phyloP scores from a whole-genome alignment of 805 yeast genomes.

The Teunomyces tritomae region DNA sequence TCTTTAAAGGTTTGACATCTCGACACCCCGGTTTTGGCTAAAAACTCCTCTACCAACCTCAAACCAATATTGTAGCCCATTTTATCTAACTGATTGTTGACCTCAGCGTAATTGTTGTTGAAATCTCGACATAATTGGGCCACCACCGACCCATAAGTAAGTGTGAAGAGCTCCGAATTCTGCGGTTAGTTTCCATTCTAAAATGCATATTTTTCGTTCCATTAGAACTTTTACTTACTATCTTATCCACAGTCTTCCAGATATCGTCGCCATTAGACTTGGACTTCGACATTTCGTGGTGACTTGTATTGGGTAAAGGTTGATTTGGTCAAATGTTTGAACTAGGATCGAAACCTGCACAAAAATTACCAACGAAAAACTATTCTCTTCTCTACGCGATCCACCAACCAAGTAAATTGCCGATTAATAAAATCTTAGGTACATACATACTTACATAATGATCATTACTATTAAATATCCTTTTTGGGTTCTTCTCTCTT shows the following conservation, averaged over 20 bases:
- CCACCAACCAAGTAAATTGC: too few species aligned
- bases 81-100: constrained; percentile 77
- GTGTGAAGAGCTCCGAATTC: constrained; percentile 91
- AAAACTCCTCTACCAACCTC: constrained; percentile 86
- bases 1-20: constrained; percentile 78
- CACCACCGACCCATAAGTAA: constrained; percentile 92
- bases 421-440: too few species aligned
- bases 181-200: constrained; percentile 17
- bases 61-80: constrained; percentile 97
- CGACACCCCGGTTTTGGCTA: constrained; percentile 82
- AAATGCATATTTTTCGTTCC: not conserved
- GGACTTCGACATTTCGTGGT: constrained; percentile 20
- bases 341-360: not conserved
- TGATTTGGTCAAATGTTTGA: not conserved
- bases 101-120: constrained; percentile 69
- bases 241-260: constrained; percentile 89
- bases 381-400: not conserved
- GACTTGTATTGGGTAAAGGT: not conserved
- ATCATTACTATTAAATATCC: constrained; percentile 5
- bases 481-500: constrained; percentile 6
- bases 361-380: not conserved
- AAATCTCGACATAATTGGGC: constrained; percentile 86
- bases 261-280: constrained; percentile 72
- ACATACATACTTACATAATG: not conserved
- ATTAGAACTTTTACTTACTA: constrained; percentile 44